Evolutionary conservation across 352 stramenopile species (phyloP).

Genomic region (Phytopythium ostracodes): DNA sequence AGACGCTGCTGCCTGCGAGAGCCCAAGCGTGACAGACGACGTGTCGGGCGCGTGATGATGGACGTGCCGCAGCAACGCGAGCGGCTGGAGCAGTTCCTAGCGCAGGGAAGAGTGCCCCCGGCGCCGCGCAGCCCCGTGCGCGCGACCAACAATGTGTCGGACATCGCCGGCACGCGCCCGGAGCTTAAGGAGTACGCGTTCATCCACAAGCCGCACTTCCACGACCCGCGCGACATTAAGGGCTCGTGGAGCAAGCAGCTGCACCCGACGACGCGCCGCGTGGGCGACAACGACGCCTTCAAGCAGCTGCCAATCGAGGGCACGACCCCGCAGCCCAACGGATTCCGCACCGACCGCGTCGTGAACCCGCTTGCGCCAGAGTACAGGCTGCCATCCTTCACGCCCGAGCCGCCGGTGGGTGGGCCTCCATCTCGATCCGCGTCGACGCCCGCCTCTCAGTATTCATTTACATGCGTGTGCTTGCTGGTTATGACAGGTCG

Average conservation of each 20-base stretch:
- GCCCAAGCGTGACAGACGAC: not conserved
- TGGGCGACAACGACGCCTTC: conserved; percentile 57
- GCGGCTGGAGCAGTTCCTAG: conserved; percentile 42
- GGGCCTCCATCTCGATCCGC: not conserved
- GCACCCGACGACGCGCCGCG: conserved; percentile 41
- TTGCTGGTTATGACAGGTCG: conserved; percentile 12
- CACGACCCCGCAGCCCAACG: conserved; percentile 34
- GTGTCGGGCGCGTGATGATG: not conserved
- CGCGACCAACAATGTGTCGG: conserved; percentile 60
- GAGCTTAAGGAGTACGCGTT: conserved; percentile 61
- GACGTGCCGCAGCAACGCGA: conserved; percentile 29
- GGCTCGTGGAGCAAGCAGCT: conserved; percentile 57
- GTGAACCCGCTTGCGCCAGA: conserved; percentile 57
- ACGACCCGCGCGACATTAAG: conserved; percentile 56
- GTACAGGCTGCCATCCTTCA: conserved; percentile 59
- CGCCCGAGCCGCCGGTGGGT: conserved; percentile 29
- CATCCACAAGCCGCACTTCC: conserved; percentile 64
- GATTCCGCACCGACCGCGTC: conserved; percentile 63
- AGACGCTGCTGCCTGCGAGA: not conserved
- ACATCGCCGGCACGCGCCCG: conserved; percentile 47
- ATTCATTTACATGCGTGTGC: not conserved
- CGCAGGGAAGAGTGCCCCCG: conserved; percentile 15
- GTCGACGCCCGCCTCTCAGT: not conserved
- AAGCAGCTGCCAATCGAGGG: conserved; percentile 69
- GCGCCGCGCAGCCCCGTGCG: conserved; percentile 30